phyloP scores from a whole-genome alignment of 345 rosid genomes.

The Bretschneidera sinensis region DNA sequence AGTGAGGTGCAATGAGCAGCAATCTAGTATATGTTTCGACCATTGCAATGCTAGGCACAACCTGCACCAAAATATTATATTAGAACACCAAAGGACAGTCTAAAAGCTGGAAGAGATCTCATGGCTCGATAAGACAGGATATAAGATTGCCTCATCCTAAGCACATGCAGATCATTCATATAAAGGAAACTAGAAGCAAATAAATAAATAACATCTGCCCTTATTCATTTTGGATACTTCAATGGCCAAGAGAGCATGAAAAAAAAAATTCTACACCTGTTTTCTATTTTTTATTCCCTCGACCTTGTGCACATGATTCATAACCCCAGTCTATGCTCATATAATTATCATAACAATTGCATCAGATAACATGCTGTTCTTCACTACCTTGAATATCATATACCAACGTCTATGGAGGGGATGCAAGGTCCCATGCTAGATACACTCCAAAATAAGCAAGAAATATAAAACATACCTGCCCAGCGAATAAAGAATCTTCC shows the following conservation, averaged over 20 bases:
- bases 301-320: too few species aligned
- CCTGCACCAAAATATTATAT: constrained; percentile 46
- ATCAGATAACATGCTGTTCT: neutral
- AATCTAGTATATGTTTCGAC: constrained; percentile 94
- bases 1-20: constrained; percentile 87
- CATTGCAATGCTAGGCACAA: constrained; percentile 95
- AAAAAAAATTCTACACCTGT: too few species aligned
- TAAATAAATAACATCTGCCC: neutral
- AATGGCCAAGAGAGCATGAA: neutral
- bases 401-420: neutral
- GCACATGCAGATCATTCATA: neutral
- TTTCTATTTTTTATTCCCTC: too few species aligned
- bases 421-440: neutral
- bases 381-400: neutral
- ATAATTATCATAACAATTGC: too few species aligned
- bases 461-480: constrained; percentile 57
- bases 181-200: neutral
- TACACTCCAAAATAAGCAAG: constrained; percentile 17
- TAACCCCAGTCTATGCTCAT: neutral
- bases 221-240: neutral
- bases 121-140: neutral
- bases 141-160: neutral
- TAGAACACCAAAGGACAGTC: constrained; percentile 6
- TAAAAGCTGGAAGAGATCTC: neutral
- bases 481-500: constrained; percentile 82